These are phyloP conservation scores for Euryodendron excelsum DNA, from an alignment of 148 eudicot genomes.

Conservation along the genomic window DNA sequence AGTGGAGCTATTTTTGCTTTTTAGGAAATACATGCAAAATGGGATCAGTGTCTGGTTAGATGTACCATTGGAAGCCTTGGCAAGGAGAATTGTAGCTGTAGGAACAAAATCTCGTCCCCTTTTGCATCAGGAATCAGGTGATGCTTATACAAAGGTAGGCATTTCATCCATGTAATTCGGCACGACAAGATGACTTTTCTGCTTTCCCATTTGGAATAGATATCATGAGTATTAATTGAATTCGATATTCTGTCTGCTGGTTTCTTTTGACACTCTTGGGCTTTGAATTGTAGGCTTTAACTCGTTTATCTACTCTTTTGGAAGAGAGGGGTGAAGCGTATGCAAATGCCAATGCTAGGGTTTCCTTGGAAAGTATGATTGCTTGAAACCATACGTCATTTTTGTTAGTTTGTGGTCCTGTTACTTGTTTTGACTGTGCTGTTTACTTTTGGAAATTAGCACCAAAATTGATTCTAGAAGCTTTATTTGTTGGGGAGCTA, in stretches of 20 bases:
- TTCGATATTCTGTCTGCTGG: neutral
- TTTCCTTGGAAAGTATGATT: conserved; percentile 77
- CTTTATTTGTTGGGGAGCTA: neutral
- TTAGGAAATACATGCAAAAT: conserved; percentile 81
- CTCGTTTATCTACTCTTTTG: conserved; percentile 54
- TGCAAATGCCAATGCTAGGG: conserved; percentile 66
- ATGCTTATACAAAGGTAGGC: conserved; percentile 72
- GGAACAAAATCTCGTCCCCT: conserved; percentile 90
- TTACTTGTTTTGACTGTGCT: too few species aligned
- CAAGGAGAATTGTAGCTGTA: conserved; percentile 69
- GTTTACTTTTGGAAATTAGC: too few species aligned
- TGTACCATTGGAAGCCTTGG: conserved; percentile 91
- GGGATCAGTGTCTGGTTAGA: conserved; percentile 92
- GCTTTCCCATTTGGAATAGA: neutral
- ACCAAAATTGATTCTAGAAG: too few species aligned
- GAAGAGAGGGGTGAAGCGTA: conserved; percentile 79
- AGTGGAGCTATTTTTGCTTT: neutral
- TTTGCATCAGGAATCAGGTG: conserved; percentile 64
- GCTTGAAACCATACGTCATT: neutral
- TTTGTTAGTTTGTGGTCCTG: neutral
- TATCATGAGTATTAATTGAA: neutral
- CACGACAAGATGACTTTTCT: neutral
- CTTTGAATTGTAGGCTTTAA: conserved; percentile 48
- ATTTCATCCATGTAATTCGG: neutral
- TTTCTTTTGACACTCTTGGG: neutral